A percentile compares a stretch with the other conserved stretches of the same genome.
These are phyloP conservation scores for Noccaea bulbosa DNA, from an alignment of 345 rosid species.

Conservation along the genomic window DNA sequence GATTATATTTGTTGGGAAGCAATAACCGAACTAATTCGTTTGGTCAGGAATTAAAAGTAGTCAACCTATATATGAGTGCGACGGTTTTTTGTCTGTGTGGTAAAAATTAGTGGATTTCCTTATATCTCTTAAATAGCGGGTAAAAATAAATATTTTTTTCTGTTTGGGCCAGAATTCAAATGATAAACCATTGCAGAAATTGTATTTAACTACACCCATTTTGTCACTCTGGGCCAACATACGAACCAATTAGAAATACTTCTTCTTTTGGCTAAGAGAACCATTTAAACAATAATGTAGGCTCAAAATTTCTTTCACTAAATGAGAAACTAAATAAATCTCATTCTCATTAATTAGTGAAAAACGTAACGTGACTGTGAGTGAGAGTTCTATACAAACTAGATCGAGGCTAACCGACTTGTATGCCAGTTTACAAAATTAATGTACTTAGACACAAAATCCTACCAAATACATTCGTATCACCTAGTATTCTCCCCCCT, in stretches of 20 bases:
- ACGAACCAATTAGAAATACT: not conserved
- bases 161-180: not conserved
- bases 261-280: not conserved
- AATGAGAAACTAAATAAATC: not conserved
- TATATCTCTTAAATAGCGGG: too few relatives aligned
- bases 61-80: slow-evolving; percentile 37
- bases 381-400: not conserved
- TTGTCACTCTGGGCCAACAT: not conserved
- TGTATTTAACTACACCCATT: not conserved
- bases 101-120: not conserved
- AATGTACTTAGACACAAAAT: slow-evolving; percentile 12
- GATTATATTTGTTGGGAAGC: slow-evolving; percentile 38
- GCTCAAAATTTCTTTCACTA: not conserved
- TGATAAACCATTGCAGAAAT: not conserved
- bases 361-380: not conserved
- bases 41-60: slow-evolving; percentile 25
- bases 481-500: not conserved
- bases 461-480: not conserved
- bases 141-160: not conserved
- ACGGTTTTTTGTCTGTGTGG: slow-evolving; percentile 1
- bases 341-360: not conserved
- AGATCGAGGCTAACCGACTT: slow-evolving; percentile 1
- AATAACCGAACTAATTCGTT: slow-evolving; percentile 37
- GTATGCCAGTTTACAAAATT: not conserved
- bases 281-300: not conserved